Percentiles rank a stretch among this genome's conserved stretches.
Conservation (phyloP, 352 stramenopile species). For the Hyaloperonospora brassicae region DNA sequence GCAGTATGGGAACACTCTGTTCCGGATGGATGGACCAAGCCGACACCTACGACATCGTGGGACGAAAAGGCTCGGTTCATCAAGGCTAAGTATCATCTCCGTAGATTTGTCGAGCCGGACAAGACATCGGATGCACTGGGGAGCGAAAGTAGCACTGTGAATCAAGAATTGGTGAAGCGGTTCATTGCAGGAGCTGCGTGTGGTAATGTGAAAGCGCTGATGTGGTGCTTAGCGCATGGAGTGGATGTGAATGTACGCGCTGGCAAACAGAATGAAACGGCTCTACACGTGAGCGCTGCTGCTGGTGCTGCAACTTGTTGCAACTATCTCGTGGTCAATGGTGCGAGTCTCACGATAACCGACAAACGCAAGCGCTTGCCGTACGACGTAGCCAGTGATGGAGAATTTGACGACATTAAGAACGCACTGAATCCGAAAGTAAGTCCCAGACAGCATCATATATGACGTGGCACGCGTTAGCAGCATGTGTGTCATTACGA, state of each 20-base stretch:
- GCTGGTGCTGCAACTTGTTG: slow-evolving; percentile 39
- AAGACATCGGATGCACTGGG: slow-evolving; percentile 18
- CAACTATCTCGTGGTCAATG: slow-evolving; percentile 77
- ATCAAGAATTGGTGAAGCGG: slow-evolving; percentile 32
- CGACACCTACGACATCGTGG: slow-evolving; percentile 32
- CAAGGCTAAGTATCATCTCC: slow-evolving; percentile 81
- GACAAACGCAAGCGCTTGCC: slow-evolving; percentile 46
- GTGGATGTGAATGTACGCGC: slow-evolving; percentile 62
- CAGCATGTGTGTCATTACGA: neutral
- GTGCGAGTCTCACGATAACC: slow-evolving; percentile 47
- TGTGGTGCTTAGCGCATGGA: slow-evolving; percentile 75
- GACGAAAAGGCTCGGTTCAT: slow-evolving; percentile 79
- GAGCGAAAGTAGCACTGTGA: slow-evolving; percentile 16
- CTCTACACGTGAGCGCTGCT: slow-evolving; percentile 46
- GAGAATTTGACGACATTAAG: slow-evolving; percentile 56
- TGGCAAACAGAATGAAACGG: slow-evolving; percentile 39
- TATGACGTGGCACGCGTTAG: slow-evolving; percentile 14
- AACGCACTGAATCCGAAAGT: slow-evolving; percentile 65
- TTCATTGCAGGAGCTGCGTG: slow-evolving; percentile 38
- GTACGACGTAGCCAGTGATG: slow-evolving; percentile 50
- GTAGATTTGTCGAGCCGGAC: slow-evolving; percentile 46
- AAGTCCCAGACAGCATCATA: slow-evolving; percentile 56
- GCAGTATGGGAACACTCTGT: slow-evolving; percentile 55
- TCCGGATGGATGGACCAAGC: slow-evolving; percentile 46
- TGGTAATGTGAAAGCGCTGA: slow-evolving; percentile 48